Base-by-base conservation (phyloP, 441 rosid genomes). In the Raphanus hybrid region DNA sequence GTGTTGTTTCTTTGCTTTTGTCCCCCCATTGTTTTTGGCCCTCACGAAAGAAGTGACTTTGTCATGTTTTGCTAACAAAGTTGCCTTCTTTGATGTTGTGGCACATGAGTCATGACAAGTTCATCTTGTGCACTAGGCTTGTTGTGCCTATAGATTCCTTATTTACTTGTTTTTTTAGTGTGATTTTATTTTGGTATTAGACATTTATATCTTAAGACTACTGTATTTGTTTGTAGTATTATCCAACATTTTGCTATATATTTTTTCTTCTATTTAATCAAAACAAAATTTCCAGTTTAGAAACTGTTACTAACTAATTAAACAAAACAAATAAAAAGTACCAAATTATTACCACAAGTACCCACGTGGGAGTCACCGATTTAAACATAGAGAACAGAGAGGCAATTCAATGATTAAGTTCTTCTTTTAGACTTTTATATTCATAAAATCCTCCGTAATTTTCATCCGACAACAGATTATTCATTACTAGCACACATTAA, bases 311-410 rank as follows among this genome's bases (percentile, higher is more conserved):
- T 18, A 20, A 20, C 23, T 4, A 10, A 18, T 18, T 18, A 18
- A 18, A 18, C 18, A 9, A 57, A 57, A 70, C 0, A 73, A 34
- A 63, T 8, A 11, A 14, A 50, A 43, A 39, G 50, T 0, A 32
- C 12, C 8, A 58, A 37, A 78, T 62, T 8, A 73, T 68, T 68
- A 64, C 60, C 72, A 77, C 10, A 15, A 18, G 18, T 18, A 18
- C 26, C 35, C 69, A 78, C 78, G 74, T 62, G 65, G 66, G 18
- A 61, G 74, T 71, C 75, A 78, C 23, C 61, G 3, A 65, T 59
- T 0, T 11, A 18, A 1, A 29, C 34, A 16, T 0, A 16, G 18
- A 16, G 18, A 16, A 16, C 18, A 29, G 34, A 29, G 77, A 34
- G 78, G 70, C 70, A 67, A 72, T 59, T 41, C 58, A 64, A 54